phyloP scores from a whole-genome alignment of 768 basidiomycete genomes.

The Tricholoma terreum region DNA sequence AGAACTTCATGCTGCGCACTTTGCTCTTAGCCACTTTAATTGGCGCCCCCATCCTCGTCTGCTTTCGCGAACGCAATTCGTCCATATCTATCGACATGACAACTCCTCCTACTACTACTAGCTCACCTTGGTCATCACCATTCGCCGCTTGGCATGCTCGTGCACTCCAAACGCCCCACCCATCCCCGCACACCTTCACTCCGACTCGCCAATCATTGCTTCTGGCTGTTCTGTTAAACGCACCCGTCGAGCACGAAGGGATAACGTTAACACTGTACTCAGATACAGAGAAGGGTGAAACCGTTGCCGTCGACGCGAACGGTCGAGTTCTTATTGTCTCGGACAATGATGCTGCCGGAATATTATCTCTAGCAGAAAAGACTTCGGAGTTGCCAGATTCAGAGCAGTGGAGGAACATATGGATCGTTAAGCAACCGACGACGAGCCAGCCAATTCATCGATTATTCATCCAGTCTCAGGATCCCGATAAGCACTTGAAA shows the following conservation, averaged over 20 bases:
- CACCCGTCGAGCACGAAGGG: slow-evolving; percentile 31
- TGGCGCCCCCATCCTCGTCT: background rate
- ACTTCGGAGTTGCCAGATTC: slow-evolving; percentile 24
- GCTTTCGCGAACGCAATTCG: background rate
- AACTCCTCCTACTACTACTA: background rate
- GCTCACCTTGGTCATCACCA: slow-evolving; percentile 19
- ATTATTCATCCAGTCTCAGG: slow-evolving; percentile 21
- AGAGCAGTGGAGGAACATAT: slow-evolving; percentile 32
- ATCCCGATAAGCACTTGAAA: slow-evolving; percentile 12
- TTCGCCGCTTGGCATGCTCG: slow-evolving; percentile 29
- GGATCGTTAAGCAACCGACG: slow-evolving; percentile 27
- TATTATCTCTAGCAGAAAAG: slow-evolving; percentile 22
- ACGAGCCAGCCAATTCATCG: slow-evolving; percentile 38
- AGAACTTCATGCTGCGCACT: background rate
- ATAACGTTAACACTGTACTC: slow-evolving; percentile 36
- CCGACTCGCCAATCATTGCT: slow-evolving; percentile 26
- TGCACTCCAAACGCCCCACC: slow-evolving; percentile 17
- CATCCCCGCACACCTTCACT: slow-evolving; percentile 21
- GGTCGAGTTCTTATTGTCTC: slow-evolving; percentile 27
- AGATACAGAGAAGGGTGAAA: slow-evolving; percentile 7
- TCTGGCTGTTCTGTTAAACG: slow-evolving; percentile 32
- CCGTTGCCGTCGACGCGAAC: slow-evolving; percentile 29
- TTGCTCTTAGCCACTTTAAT: background rate
- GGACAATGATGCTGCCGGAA: slow-evolving; percentile 24
- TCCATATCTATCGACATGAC: background rate